phyloP scores from a whole-genome alignment of 164 flowering plant species.

The Protea cynaroides region DNA sequence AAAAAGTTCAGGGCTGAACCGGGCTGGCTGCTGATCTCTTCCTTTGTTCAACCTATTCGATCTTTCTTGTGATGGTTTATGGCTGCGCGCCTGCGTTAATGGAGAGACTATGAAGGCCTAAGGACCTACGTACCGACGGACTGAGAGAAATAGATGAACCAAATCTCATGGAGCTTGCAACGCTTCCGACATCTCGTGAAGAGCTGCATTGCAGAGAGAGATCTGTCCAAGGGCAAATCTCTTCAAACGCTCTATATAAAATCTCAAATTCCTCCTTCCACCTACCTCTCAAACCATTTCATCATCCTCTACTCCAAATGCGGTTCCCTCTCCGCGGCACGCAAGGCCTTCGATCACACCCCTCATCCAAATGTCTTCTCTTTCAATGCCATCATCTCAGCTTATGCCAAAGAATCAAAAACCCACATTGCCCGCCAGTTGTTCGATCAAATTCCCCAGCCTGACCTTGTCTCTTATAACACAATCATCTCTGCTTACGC shows the following conservation, averaged over 20 bases:
- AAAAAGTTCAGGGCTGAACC: too few species aligned
- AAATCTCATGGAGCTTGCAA: conserved; percentile 18
- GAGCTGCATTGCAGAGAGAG: conserved; percentile 42
- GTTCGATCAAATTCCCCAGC: conserved; percentile 70
- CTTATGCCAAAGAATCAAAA: conserved; percentile 57
- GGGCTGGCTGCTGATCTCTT: too few species aligned
- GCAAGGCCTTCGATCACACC: conserved; percentile 40
- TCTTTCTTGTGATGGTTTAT: too few species aligned
- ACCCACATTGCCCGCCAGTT: conserved; percentile 43
- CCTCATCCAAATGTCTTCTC: conserved; percentile 64
- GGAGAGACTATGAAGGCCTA: too few species aligned
- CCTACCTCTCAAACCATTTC: conserved; percentile 81
- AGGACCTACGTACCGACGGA: too few species aligned
- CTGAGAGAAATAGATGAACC: conserved; percentile 21
- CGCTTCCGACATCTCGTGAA: conserved; percentile 38
- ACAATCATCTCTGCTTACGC: conserved; percentile 76
- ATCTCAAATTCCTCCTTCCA: conserved; percentile 46
- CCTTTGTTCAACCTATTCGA: too few species aligned
- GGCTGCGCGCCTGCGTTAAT: too few species aligned
- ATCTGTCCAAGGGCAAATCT: conserved; percentile 50
- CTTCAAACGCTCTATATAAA: conserved; percentile 64
- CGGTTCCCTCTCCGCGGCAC: conserved; percentile 46
- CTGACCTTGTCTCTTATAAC: conserved; percentile 75
- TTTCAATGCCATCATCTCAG: conserved; percentile 60
- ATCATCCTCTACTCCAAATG: conserved; percentile 78